These are phyloP conservation scores for Chenopodium quinoa DNA, from an alignment of 148 eudicot genomes.

Conservation along the genomic window DNA sequence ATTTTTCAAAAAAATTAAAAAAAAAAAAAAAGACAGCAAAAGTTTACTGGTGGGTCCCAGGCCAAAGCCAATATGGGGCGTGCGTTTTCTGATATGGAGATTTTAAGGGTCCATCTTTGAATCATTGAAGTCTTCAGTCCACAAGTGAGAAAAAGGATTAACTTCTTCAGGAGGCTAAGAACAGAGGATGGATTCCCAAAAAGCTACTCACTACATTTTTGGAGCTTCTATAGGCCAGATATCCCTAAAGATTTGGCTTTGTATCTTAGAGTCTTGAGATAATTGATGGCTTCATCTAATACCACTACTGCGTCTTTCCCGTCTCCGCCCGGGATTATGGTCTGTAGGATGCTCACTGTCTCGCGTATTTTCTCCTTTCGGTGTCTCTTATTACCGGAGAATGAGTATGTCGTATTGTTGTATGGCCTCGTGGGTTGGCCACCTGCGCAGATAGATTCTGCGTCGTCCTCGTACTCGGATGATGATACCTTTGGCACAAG, in stretches of 20 bases:
- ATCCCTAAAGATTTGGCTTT: slow-evolving; percentile 60
- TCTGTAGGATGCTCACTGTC: slow-evolving; percentile 58
- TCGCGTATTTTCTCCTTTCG: slow-evolving; percentile 58
- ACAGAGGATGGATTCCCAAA: slow-evolving; percentile 3
- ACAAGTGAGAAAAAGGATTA: background rate
- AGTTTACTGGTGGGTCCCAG: slow-evolving; percentile 26
- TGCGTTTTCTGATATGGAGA: slow-evolving; percentile 24
- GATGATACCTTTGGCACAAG: slow-evolving; percentile 25
- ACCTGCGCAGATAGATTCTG: slow-evolving; percentile 66
- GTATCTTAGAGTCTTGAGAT: slow-evolving; percentile 57
- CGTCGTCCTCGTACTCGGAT: slow-evolving; percentile 53
- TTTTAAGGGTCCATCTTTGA: slow-evolving; percentile 30
- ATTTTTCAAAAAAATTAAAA: background rate
- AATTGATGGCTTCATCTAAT: slow-evolving; percentile 77
- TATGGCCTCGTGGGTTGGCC: slow-evolving; percentile 8
- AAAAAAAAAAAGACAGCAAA: background rate
- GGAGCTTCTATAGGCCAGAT: slow-evolving; percentile 28
- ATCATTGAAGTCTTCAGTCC: slow-evolving; percentile 15
- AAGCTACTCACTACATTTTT: background rate
- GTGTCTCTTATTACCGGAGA: slow-evolving; percentile 40
- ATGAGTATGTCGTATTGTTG: slow-evolving; percentile 25
- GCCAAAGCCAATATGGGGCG: slow-evolving; percentile 24
- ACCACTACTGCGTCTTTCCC: slow-evolving; percentile 58
- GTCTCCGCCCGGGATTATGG: slow-evolving; percentile 60
- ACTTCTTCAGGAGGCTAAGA: slow-evolving; percentile 14